phyloP scores from a whole-genome alignment of 2,329 filamentous ascomycete genomes.

The Escovopsis sp. region DNA sequence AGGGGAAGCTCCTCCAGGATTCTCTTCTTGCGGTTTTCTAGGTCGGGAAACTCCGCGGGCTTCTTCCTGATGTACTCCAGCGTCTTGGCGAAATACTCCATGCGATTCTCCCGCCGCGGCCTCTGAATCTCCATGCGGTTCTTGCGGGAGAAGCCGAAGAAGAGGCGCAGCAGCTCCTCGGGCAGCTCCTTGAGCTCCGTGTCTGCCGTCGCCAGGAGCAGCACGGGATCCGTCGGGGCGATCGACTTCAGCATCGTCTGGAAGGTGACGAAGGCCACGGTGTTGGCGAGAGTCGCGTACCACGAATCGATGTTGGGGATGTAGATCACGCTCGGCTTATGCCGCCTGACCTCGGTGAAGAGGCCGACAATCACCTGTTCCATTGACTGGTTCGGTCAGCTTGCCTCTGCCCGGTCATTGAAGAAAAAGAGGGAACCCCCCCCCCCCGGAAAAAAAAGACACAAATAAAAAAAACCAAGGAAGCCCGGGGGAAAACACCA shows the following conservation, averaged over 20 bases:
- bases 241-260: conserved; percentile 66
- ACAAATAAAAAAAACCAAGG: not conserved
- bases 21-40: conserved; percentile 71
- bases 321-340: conserved; percentile 92
- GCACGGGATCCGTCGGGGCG: conserved; percentile 76
- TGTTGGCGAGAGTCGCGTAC: conserved; percentile 49
- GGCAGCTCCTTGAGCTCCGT: conserved; percentile 46
- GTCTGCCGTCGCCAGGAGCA: conserved; percentile 77
- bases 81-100: conserved; percentile 64
- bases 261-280: conserved; percentile 67
- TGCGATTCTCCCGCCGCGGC: conserved; percentile 47
- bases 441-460: not conserved
- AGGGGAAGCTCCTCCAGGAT: conserved; percentile 62
- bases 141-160: conserved; percentile 75
- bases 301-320: conserved; percentile 82
- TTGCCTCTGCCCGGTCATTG: too few relatives aligned
- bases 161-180: conserved; percentile 48
- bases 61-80: conserved; percentile 63
- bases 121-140: conserved; percentile 57
- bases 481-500: too few relatives aligned
- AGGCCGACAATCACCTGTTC: conserved; percentile 83
- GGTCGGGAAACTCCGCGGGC: conserved; percentile 77
- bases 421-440: too few relatives aligned
- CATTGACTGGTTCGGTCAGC: conserved; percentile 34
- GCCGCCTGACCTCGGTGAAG: conserved; percentile 82